A percentile compares a stretch with the other conserved stretches of the same genome.
phyloP scores from a whole-genome alignment of 2,329 filamentous ascomycete species.

The Chaetomiaceae sp. region DNA sequence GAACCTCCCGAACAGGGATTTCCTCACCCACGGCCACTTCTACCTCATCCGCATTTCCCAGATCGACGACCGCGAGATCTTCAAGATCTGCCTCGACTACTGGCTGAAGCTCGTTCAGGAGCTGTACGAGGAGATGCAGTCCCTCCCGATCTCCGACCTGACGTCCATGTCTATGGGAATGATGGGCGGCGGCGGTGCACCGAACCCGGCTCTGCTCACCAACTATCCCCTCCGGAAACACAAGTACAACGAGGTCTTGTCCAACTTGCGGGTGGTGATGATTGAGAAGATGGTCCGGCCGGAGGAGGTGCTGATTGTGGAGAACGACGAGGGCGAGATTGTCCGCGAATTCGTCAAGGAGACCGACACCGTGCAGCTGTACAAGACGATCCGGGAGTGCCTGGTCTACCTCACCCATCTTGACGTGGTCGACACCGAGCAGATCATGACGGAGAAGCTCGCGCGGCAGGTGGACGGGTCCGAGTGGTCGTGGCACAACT shows the following conservation, averaged over 20 bases:
- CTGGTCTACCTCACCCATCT: constrained; percentile 95
- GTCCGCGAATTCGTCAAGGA: constrained; percentile 99
- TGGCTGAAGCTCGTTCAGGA: constrained; percentile 98
- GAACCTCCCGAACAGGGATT: constrained; percentile 91
- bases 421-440: constrained; percentile 94
- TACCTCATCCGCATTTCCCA: constrained; percentile 98
- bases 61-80: constrained; percentile 97
- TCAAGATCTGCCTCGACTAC: constrained; percentile 99
- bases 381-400: constrained; percentile 98
- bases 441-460: constrained; percentile 99
- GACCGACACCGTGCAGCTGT: constrained; percentile 96
- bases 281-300: constrained; percentile 99
- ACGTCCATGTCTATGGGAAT: constrained; percentile 81
- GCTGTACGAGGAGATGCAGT: constrained; percentile 98
- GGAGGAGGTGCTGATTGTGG: constrained; percentile 97
- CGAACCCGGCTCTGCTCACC: constrained; percentile 76
- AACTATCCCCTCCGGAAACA: constrained; percentile 95
- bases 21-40: constrained; percentile 91
- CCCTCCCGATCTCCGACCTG: constrained; percentile 85
- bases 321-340: constrained; percentile 98
- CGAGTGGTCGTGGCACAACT: constrained; percentile 99
- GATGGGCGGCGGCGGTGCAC: constrained; percentile 73
- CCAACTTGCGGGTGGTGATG: constrained; percentile 94
- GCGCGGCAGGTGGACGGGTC: constrained; percentile 88
- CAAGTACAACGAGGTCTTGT: constrained; percentile 92